Evolutionary conservation across 768 basidiomycete species (phyloP), one percentile per base, ranked within the genome.

Genomic region (Xerocomellus intermedius): DNA sequence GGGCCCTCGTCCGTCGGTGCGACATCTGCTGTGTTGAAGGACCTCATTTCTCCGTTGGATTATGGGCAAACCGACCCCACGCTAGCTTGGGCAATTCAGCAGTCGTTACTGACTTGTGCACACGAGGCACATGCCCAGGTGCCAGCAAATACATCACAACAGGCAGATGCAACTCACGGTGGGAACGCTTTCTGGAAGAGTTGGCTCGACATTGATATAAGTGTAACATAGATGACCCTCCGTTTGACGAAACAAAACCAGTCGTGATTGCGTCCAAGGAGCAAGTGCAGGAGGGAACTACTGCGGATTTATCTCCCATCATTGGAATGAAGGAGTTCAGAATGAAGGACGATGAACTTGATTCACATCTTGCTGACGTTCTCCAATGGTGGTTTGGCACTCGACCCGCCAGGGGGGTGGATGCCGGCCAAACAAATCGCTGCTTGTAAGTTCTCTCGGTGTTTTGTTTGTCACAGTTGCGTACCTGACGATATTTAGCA

Each of bases 321-420:
- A 83, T 96, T 24, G 93, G 92, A 14, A 81, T 68, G 8, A 86
- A 81, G 59, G 63, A 66, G 22, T 91, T 95, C 57, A 22, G 41
- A 1, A 77, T 87, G 66, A 75, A 90, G 46, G 74, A 81, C 9
- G 38, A 42, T 1, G 57, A 81, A 42, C 77, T 96, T 19, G 77
- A 84, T 22, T 56, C 56, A 1, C 78, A 87, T 58, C 70, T 94
- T 22, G 60, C 64, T 1, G 76, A 77, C 49, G 74, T 86, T 1
- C 68, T 93, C 2, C 68, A 77, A 47, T 94, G 88, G 83, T 96
- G 94, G 94, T 71, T 78, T 54, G 90, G 91, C 1, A 61, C 76
- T 49, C 77, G 93, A 38, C 73, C 77, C 30, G 83, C 93, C 0
- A 68, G 71, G n/a, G 94, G 94, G 1, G 94, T 94, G 0, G 76